Percentiles rank a stretch among this genome's conserved stretches.
Conservation (phyloP, 768 basidiomycete species). For the Lactarius trivialis region DNA sequence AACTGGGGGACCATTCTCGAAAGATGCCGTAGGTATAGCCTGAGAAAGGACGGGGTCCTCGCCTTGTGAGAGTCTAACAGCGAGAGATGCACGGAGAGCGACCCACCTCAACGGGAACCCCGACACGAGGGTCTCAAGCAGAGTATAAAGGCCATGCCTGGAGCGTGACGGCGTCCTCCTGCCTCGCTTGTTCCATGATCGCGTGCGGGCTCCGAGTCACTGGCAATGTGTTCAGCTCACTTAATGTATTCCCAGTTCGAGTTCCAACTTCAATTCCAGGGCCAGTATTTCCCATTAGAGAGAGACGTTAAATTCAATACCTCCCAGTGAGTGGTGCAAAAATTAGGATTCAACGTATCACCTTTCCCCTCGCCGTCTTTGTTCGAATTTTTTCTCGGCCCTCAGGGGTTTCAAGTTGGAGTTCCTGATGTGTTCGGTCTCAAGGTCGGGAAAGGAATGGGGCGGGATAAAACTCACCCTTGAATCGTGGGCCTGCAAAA, state of each 20-base stretch:
- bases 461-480: no score
- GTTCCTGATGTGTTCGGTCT: background rate
- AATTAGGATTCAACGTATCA: background rate
- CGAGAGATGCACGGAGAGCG: background rate
- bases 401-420: background rate
- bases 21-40: conserved; percentile 7
- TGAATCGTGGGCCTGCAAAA: background rate
- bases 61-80: background rate
- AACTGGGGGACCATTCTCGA: conserved; percentile 5
- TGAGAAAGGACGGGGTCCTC: background rate
- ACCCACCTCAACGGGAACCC: conserved; percentile 25
- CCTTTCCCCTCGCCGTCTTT: background rate
- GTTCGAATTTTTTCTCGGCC: background rate
- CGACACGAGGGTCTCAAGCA: conserved; percentile 26
- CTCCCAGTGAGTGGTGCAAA: background rate
- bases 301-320: background rate
- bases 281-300: background rate
- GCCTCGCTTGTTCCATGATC: background rate
- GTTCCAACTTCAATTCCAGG: background rate
- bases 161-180: conserved; percentile 10
- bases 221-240: background rate
- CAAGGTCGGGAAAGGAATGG: background rate
- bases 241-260: background rate
- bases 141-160: conserved; percentile 26
- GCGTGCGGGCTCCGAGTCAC: background rate